Evolutionary conservation across 106 monocot species (phyloP).

Genomic region (Narthecium ossifragum): DNA sequence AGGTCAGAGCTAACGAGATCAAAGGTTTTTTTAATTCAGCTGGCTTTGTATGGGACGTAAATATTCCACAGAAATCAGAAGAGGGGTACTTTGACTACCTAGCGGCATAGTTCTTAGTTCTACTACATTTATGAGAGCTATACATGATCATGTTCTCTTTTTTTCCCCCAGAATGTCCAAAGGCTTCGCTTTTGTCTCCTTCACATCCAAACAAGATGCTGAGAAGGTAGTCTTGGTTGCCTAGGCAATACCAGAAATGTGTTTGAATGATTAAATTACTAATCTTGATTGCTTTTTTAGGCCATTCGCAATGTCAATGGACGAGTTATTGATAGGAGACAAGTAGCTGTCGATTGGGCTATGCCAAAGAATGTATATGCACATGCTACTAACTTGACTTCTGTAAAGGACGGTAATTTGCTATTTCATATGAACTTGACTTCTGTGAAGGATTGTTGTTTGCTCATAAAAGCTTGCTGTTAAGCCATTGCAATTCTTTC

Average conservation of each 20-base stretch:
- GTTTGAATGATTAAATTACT: no score
- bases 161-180: slow-evolving; percentile 63
- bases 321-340: slow-evolving; percentile 54
- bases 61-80: slow-evolving; percentile 61
- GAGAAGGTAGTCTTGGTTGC: slow-evolving; percentile 58
- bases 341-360: slow-evolving; percentile 97
- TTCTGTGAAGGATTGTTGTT: no score
- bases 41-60: slow-evolving; percentile 92
- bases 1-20: slow-evolving; percentile 72
- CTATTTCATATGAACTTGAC: background rate
- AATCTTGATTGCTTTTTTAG: slow-evolving; percentile 22
- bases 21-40: slow-evolving; percentile 53
- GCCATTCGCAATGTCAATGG: slow-evolving; percentile 86
- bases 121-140: background rate
- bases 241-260: no score
- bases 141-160: background rate
- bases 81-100: no score
- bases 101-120: background rate
- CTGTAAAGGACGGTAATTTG: slow-evolving; percentile 46
- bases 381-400: slow-evolving; percentile 30
- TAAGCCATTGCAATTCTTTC: no score
- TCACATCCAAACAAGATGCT: slow-evolving; percentile 85
- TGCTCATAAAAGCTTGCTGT: no score
- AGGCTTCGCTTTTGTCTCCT: slow-evolving; percentile 97
- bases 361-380: slow-evolving; percentile 79